Percentiles rank a stretch among this genome's conserved stretches.
phyloP scores from a whole-genome alignment of 2,329 filamentous ascomycete genomes.

The Fusarium paranaense region DNA sequence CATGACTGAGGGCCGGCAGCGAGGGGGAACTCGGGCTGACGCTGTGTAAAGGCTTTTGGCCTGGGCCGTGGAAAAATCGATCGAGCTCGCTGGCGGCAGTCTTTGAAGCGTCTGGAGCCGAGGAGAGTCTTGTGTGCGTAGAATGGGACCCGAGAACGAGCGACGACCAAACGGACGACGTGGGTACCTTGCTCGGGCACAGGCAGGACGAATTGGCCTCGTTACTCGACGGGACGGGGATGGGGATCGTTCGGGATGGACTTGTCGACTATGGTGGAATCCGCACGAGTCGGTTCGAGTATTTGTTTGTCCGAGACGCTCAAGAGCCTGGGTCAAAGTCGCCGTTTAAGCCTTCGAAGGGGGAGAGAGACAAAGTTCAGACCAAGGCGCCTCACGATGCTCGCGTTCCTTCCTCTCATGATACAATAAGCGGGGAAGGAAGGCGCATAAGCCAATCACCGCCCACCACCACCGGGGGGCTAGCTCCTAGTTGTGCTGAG shows the following conservation, averaged over 20 bases:
- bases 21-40: slow-evolving; percentile 44
- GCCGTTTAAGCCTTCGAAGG: slow-evolving; percentile 39
- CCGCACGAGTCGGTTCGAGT: not conserved
- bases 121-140: slow-evolving; percentile 6
- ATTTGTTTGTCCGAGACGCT: slow-evolving; percentile 18
- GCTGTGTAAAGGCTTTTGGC: slow-evolving; percentile 26
- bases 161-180: slow-evolving; percentile 30
- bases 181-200: slow-evolving; percentile 25
- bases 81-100: slow-evolving; percentile 6
- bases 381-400: slow-evolving; percentile 36
- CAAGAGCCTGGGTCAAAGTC: slow-evolving; percentile 26
- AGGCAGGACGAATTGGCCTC: slow-evolving; percentile 14
- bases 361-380: slow-evolving; percentile 43
- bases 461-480: slow-evolving; percentile 32
- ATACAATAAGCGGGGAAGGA: slow-evolving; percentile 54
- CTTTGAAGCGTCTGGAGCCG: slow-evolving; percentile 21
- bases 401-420: slow-evolving; percentile 50
- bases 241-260: not conserved
- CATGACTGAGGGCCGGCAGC: slow-evolving; percentile 56
- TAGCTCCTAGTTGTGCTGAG: slow-evolving; percentile 41
- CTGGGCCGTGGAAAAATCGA: slow-evolving; percentile 6
- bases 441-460: slow-evolving; percentile 46
- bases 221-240: slow-evolving; percentile 11
- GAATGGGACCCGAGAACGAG: slow-evolving; percentile 25
- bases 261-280: slow-evolving; percentile 1